Percentiles rank a stretch among this genome's conserved stretches.
phyloP scores from a whole-genome alignment of 2,329 filamentous ascomycete species.

The Sclerotinia nivalis region DNA sequence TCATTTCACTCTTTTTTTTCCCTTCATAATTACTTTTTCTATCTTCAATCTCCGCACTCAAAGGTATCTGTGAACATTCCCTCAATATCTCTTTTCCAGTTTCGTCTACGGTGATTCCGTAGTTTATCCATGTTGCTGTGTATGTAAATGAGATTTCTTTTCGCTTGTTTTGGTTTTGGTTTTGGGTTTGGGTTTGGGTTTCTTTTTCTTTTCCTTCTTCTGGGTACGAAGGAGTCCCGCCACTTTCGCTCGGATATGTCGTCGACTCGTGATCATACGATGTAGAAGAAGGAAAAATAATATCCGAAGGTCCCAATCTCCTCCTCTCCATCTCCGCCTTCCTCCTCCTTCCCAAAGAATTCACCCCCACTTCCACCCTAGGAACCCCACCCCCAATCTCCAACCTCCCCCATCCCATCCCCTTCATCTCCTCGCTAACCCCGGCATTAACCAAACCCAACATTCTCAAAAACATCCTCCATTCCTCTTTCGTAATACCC shows the following conservation, averaged over 20 bases:
- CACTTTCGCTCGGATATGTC: no score
- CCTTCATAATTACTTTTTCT: no score
- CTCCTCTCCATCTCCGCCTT: no score
- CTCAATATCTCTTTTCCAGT: neutral
- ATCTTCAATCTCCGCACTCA: neutral
- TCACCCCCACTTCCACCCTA: neutral
- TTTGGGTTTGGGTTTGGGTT: no score
- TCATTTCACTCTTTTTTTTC: no score
- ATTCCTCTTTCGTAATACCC: neutral
- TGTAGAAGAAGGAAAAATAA: neutral
- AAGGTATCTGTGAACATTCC: slow-evolving; percentile 2
- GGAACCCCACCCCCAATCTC: neutral
- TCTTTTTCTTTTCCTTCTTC: neutral
- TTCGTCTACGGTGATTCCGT: neutral
- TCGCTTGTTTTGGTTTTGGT: no score
- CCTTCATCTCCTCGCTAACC: neutral
- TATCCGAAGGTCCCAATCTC: neutral
- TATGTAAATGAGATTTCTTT: neutral
- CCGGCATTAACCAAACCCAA: neutral
- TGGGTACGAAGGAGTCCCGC: neutral
- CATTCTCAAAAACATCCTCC: neutral
- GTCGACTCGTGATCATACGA: neutral
- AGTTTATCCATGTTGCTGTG: neutral
- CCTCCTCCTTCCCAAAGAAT: no score
- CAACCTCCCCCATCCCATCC: neutral